Percentiles rank a stretch among this genome's conserved stretches.
These are phyloP conservation scores for Aspergillus novofumigatus DNA, from an alignment of 2,329 filamentous ascomycete species.

Conservation along the genomic window DNA sequence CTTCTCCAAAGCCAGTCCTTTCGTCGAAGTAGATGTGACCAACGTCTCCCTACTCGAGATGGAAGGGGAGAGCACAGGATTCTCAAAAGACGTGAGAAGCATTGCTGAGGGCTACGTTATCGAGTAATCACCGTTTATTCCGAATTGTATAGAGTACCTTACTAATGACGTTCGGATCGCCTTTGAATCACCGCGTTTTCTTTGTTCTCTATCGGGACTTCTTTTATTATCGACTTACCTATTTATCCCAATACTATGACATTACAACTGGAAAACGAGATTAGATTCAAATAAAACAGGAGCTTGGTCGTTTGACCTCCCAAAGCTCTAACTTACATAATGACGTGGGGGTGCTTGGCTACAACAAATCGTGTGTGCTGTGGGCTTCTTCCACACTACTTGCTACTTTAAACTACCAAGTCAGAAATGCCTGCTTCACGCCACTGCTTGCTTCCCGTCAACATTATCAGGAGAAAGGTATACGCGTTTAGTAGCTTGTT, in stretches of 20 bases:
- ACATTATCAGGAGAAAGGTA: no score
- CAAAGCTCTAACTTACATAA: neutral
- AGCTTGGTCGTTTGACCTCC: neutral
- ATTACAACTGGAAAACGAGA: neutral
- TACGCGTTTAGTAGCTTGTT: neutral
- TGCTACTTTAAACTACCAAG: no score
- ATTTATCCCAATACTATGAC: constrained; percentile 14
- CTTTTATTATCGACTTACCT: constrained; percentile 17
- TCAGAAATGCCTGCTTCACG: no score
- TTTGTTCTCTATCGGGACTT: constrained; percentile 16
- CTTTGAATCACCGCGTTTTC: constrained; percentile 14
- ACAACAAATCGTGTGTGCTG: no score
- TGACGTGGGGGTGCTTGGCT: no score
- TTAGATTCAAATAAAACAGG: neutral
- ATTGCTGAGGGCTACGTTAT: constrained; percentile 43
- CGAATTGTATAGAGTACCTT: constrained; percentile 29
- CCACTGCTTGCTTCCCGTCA: no score
- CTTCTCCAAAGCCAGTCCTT: constrained; percentile 82
- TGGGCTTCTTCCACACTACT: no score
- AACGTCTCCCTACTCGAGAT: constrained; percentile 42
- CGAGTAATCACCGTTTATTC: constrained; percentile 31
- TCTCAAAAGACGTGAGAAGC: constrained; percentile 44
- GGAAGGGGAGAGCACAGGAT: constrained; percentile 41
- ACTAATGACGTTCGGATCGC: constrained; percentile 35
- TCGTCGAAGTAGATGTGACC: constrained; percentile 82